These are phyloP conservation scores for Bjerkandera adusta DNA, from an alignment of 1,284 basidiomycete species.

Conservation along the genomic window DNA sequence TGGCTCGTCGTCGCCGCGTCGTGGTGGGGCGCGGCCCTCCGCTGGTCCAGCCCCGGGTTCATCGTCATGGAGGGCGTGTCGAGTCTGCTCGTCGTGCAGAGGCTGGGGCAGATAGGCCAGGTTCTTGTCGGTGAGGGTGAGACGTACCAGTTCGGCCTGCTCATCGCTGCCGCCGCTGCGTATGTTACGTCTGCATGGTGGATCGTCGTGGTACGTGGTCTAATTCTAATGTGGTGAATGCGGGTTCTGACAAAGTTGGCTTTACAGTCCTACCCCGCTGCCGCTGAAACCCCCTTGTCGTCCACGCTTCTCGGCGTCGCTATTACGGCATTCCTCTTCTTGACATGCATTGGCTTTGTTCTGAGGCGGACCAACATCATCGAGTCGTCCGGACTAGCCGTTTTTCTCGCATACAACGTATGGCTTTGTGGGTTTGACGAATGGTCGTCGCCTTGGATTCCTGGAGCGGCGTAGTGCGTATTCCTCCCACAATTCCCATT, in stretches of 20 bases:
- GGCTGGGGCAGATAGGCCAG: conserved; percentile 72
- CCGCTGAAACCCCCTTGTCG: conserved; percentile 79
- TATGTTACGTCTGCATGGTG: conserved; percentile 80
- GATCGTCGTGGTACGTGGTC: conserved; percentile 65
- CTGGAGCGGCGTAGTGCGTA: conserved; percentile 74
- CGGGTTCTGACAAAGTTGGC: conserved; percentile 3
- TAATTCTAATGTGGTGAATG: conserved; percentile 17
- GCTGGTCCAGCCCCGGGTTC: conserved; percentile 73
- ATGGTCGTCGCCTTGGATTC: conserved; percentile 59
- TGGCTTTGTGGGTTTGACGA: conserved; percentile 81
- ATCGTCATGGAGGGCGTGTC: conserved; percentile 82
- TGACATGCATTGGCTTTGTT: conserved; percentile 88
- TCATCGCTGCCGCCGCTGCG: conserved; percentile 70
- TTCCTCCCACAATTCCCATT: neutral
- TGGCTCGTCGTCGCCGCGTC: conserved; percentile 52
- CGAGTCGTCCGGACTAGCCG: conserved; percentile 83
- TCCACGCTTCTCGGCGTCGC: conserved; percentile 83
- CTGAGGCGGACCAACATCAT: conserved; percentile 89
- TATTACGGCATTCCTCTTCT: conserved; percentile 71
- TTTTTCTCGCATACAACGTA: conserved; percentile 85
- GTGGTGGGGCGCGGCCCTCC: conserved; percentile 73
- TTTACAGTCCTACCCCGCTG: conserved; percentile 68
- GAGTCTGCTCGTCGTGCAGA: conserved; percentile 78
- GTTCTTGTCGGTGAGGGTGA: conserved; percentile 69
- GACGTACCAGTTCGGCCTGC: conserved; percentile 68